phyloP scores from a whole-genome alignment of 192 early-diverging fungal species.

The Paraglomus occultum region DNA sequence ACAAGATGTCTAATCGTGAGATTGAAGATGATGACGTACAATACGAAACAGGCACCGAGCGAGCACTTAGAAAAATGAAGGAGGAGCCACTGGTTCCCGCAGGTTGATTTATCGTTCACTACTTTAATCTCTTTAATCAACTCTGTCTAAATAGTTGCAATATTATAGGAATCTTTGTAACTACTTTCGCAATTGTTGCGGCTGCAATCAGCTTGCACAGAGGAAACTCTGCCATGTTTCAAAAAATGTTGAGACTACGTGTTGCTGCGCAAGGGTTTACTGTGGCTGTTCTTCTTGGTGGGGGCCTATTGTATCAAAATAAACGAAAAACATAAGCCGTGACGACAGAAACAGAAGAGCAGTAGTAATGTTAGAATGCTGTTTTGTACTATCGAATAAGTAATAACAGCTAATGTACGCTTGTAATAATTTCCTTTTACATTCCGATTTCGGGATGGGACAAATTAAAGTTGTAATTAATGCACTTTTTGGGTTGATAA shows the following conservation, averaged over 20 bases:
- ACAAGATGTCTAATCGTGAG: too few species aligned
- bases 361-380: too few species aligned
- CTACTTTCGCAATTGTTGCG: background rate
- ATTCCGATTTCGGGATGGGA: too few species aligned
- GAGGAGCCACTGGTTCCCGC: constrained; percentile 5
- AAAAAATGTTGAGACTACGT: constrained; percentile 6
- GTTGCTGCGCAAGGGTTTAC: constrained; percentile 22
- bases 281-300: background rate
- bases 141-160: background rate
- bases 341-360: too few species aligned
- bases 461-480: too few species aligned
- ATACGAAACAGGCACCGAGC: background rate
- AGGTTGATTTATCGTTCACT: background rate
- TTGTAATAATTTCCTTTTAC: too few species aligned
- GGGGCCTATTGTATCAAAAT: background rate
- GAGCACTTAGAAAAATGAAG: background rate
- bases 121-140: background rate
- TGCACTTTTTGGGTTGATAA: too few species aligned
- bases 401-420: too few species aligned
- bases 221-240: constrained; percentile 7
- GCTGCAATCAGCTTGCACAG: background rate
- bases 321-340: background rate
- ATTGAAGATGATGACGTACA: background rate
- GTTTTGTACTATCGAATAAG: too few species aligned
- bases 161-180: constrained; percentile 4